Percentiles rank a stretch among this genome's conserved stretches.
Conservation (phyloP, 768 basidiomycete genomes). For the Cyclocybe aegerita region DNA sequence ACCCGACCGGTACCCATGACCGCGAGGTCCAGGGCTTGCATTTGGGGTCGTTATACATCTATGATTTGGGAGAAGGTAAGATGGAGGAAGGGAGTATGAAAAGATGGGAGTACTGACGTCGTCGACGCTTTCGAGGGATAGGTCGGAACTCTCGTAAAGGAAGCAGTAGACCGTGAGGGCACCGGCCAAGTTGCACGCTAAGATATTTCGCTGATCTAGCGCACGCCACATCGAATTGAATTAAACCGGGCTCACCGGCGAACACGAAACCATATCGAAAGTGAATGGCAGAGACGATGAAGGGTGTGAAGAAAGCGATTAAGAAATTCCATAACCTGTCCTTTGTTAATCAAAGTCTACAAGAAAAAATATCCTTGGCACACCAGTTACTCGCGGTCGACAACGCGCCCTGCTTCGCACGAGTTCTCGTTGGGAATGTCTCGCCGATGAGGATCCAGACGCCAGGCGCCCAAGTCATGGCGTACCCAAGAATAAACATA, state of each 20-base stretch:
- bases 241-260: conserved; percentile 40
- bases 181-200: conserved; percentile 58
- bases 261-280: conserved; percentile 74
- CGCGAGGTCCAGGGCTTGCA: conserved; percentile 69
- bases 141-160: conserved; percentile 71
- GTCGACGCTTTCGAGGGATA: conserved; percentile 68
- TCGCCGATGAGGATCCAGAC: conserved; percentile 80
- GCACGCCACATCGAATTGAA: background rate
- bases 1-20: conserved; percentile 61
- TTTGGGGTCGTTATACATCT: conserved; percentile 65
- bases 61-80: background rate
- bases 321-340: conserved; percentile 64
- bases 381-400: conserved; percentile 63
- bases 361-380: no score
- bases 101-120: conserved; percentile 30
- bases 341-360: no score
- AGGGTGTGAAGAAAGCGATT: conserved; percentile 78
- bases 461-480: conserved; percentile 74
- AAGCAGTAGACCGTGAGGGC: conserved; percentile 67
- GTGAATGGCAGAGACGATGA: conserved; percentile 54
- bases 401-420: conserved; percentile 69
- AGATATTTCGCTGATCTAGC: background rate
- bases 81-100: background rate
- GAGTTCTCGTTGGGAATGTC: conserved; percentile 71
- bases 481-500: conserved; percentile 71